phyloP scores from a whole-genome alignment of 2,329 filamentous ascomycete genomes.

The Colletotrichum sp. region DNA sequence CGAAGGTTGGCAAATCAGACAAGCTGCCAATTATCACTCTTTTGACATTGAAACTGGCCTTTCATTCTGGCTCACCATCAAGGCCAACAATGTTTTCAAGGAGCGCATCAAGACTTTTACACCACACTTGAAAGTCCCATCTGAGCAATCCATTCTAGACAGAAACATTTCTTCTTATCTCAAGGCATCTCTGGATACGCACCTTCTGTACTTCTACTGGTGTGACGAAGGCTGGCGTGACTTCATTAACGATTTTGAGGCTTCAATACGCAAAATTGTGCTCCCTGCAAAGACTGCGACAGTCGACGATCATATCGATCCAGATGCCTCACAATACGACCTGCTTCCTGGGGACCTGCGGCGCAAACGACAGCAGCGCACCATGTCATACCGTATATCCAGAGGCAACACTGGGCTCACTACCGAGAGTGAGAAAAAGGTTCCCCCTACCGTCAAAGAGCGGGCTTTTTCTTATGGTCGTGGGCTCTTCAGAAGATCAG shows the following conservation, averaged over 20 bases:
- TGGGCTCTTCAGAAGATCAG: no score
- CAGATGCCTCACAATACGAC: background rate
- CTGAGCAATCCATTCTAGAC: no score
- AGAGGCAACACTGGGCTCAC: background rate
- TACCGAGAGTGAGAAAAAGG: no score
- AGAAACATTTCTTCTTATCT: background rate
- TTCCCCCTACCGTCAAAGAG: accelerated
- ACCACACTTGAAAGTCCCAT: no score
- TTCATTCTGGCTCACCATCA: background rate
- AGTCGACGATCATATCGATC: background rate
- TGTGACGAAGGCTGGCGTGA: background rate
- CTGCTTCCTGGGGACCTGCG: no score
- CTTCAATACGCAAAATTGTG: accelerated
- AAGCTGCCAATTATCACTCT: background rate
- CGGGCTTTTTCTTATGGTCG: no score
- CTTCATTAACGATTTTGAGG: background rate
- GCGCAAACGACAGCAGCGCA: no score
- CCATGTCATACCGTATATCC: accelerated
- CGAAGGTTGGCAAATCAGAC: background rate
- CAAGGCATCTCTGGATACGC: background rate
- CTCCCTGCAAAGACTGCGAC: background rate
- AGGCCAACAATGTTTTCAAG: background rate
- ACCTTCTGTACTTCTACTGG: background rate
- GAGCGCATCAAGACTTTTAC: background rate
- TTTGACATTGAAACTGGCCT: background rate